phyloP scores from a whole-genome alignment of 305 asterid genomes.

The Nicotiana rustica region DNA sequence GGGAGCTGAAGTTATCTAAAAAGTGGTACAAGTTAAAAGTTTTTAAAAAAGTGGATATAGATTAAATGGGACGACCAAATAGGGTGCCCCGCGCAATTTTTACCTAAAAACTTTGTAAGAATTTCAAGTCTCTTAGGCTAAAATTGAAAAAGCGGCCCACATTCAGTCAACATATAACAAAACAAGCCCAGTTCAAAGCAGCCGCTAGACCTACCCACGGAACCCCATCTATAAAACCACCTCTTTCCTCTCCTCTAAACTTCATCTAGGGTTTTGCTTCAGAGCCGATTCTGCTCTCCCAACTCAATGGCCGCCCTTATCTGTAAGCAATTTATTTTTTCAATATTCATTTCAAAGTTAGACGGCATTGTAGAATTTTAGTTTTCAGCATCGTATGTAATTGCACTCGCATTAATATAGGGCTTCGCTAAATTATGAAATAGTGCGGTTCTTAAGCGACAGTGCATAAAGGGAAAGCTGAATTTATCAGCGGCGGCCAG shows the following conservation, averaged over 20 bases:
- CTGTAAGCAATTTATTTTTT: not conserved
- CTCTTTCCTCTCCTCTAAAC: not conserved
- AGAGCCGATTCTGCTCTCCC: not conserved
- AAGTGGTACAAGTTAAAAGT: too few species aligned
- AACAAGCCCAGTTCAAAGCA: not conserved
- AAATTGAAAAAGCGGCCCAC: not conserved
- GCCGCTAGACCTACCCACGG: not conserved
- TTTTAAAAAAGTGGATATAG: too few species aligned
- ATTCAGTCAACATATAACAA: not conserved
- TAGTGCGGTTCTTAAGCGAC: not conserved
- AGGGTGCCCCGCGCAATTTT: too few species aligned
- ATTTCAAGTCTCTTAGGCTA: not conserved
- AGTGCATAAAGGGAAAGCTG: conserved; percentile 74
- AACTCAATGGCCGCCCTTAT: not conserved
- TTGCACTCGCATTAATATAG: conserved; percentile 13
- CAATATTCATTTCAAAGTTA: not conserved
- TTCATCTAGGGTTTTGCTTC: not conserved
- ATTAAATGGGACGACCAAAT: too few species aligned
- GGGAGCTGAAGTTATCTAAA: too few species aligned
- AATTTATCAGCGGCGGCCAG: conserved; percentile 85
- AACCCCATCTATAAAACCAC: not conserved
- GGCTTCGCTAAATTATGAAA: not conserved
- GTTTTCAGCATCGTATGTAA: not conserved
- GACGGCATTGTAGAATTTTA: not conserved
- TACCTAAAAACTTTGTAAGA: too few species aligned